Evolutionary conservation across 768 basidiomycete species (phyloP), one percentile per base, ranked within the genome.

Genomic region (Panaeolus papilionaceus): DNA sequence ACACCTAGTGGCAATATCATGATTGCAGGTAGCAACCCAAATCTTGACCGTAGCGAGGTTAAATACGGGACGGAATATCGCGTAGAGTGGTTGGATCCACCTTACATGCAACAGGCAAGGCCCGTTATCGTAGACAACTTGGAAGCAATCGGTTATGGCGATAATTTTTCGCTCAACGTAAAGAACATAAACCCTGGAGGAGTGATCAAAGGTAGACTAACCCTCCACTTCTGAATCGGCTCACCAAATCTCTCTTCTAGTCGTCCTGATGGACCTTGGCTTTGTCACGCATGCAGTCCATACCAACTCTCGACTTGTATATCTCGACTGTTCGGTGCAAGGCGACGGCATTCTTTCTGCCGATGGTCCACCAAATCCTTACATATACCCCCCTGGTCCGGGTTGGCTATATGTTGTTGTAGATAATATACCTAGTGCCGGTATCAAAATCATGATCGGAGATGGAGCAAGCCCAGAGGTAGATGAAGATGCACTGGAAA

Each of bases 31-130:
- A 92, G 92, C 68, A 94, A 93, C 73, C 93, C 93, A 28, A 94
- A 94, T 76, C 76, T 94, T 67, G 92, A 94, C 76, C 81, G 92
- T 64, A 93, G 89, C 71, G 90, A 88, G 71, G 71, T 86, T 47
- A 81, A 81, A 74, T 96, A 92, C 74, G 89, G 90, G 38, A 95
- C 94, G 18, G 94, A 97, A 76, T 97, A 96, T 75, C 84, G 94
- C 62, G 92, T 95, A 38, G 96, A 98, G 75, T 89, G 91, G 85
- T 83, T 97, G 70, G 84, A 84, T 64, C 96, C 97, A 0, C 91
- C 92, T 33, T 99, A 97, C 74, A 89, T 93, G 88, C 75, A 77
- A 28, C 78, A 77, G 71, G 74, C 83, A 12, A 85, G 94, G 39
- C 95, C 92, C 5, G 74, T 78, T 61, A 82, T 91, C 39, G 51